Percentiles rank a stretch among this genome's conserved stretches.
Evolutionary conservation across 306 rosid genomes (phyloP).

Genomic region (Trifolium fragiferum): DNA sequence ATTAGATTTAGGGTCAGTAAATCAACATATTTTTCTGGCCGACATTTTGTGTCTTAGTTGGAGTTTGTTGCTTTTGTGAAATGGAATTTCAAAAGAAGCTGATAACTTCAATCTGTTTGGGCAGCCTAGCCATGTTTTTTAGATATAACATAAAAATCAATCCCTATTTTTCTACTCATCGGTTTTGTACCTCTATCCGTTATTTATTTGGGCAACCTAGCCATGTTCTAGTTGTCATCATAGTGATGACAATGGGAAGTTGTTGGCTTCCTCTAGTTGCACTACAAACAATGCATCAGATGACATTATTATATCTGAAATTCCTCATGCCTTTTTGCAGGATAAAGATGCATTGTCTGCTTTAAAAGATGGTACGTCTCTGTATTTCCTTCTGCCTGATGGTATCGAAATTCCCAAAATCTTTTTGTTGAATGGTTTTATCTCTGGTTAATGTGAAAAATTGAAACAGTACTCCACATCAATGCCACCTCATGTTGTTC

Average conservation of each 20-base stretch:
- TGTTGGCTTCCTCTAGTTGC: constrained; percentile 18
- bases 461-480: constrained; percentile 3
- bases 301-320: constrained; percentile 36
- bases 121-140: constrained; percentile 1
- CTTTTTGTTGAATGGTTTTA: constrained; percentile 26
- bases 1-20: background rate
- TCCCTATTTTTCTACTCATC: no score
- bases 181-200: no score
- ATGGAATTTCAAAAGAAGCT: constrained; percentile 24
- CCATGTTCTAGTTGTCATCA: background rate
- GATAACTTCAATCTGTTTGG: constrained; percentile 30
- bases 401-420: constrained; percentile 21
- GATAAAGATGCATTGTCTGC: constrained; percentile 63
- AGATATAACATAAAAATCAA: background rate
- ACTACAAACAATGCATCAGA: constrained; percentile 1
- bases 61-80: background rate
- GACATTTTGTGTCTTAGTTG: background rate
- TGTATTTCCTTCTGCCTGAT: constrained; percentile 20
- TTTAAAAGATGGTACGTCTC: constrained; percentile 71
- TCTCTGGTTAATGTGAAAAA: constrained; percentile 14
- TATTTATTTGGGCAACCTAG: no score
- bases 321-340: constrained; percentile 52
- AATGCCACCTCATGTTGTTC: background rate
- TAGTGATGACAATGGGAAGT: constrained; percentile 28
- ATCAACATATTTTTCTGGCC: background rate